Evolutionary conservation across 129 eudicot species (phyloP).

Genomic region (Pulicaria dysenterica): DNA sequence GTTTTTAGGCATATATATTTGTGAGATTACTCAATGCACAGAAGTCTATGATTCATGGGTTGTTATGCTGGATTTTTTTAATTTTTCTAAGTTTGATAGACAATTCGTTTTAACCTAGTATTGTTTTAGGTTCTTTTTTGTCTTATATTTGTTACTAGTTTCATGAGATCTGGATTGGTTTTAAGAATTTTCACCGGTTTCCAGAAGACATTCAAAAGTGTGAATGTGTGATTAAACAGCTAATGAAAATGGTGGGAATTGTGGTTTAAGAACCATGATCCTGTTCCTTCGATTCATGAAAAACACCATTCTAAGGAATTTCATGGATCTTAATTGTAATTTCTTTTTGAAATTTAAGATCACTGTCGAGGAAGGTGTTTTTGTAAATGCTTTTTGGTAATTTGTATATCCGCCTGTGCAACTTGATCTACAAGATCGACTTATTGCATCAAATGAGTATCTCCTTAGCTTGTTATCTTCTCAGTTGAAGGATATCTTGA

Average conservation of each 20-base stretch:
- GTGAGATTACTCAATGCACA: too few relatives aligned
- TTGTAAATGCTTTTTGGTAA: constrained; percentile 1
- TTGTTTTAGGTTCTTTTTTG: neutral
- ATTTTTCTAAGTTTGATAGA: neutral
- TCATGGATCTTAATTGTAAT: constrained; percentile 6
- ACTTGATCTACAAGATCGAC: constrained; percentile 24
- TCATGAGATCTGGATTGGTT: constrained; percentile 27
- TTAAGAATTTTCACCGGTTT: constrained; percentile 2
- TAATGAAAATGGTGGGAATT: constrained; percentile 10
- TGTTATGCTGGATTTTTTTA: neutral
- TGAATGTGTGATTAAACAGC: neutral
- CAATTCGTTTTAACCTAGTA: neutral
- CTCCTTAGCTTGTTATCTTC: constrained; percentile 2
- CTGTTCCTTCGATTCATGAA: constrained; percentile 1
- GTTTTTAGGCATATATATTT: too few relatives aligned
- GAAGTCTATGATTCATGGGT: too few relatives aligned
- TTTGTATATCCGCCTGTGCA: constrained; percentile 3
- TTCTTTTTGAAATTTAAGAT: neutral
- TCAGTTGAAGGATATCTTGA: constrained; percentile 6
- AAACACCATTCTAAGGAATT: neutral
- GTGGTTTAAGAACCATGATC: neutral
- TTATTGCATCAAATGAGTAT: constrained; percentile 8
- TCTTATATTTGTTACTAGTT: neutral
- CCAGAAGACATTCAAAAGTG: neutral
- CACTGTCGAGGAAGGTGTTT: constrained; percentile 7